phyloP scores from a whole-genome alignment of 2,329 filamentous ascomycete species.

The Exophiala aquamarina region DNA sequence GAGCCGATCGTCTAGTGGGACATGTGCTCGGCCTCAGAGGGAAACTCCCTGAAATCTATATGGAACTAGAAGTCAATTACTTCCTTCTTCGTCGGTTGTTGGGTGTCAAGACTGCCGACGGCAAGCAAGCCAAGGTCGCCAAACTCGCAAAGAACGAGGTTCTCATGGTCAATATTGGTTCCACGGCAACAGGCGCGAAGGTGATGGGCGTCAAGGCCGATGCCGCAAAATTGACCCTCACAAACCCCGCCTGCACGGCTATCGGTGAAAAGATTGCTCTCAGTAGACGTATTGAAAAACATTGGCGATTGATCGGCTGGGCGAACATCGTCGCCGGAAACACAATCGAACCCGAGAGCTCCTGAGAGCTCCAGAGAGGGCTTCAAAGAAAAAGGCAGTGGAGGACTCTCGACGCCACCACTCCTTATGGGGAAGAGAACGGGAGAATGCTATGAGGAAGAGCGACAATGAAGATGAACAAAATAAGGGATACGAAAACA shows the following conservation, averaged over 20 bases:
- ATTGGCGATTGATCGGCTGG: constrained; percentile 95
- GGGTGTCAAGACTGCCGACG: constrained; percentile 95
- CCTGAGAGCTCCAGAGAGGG: constrained; percentile 13
- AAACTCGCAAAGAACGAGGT: constrained; percentile 98
- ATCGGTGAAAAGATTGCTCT: constrained; percentile 98
- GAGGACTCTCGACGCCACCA: background rate
- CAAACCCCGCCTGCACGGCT: constrained; percentile 92
- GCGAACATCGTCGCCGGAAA: constrained; percentile 68
- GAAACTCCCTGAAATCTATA: constrained; percentile 93
- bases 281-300: constrained; percentile 96
- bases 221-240: constrained; percentile 90
- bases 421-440: too few species aligned
- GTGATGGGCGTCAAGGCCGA: constrained; percentile 96
- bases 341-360: constrained; percentile 43
- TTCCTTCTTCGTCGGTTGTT: constrained; percentile 92
- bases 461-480: too few species aligned
- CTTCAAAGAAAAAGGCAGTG: background rate
- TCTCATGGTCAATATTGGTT: constrained; percentile 99
- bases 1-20: constrained; percentile 97
- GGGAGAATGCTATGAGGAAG: too few species aligned
- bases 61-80: constrained; percentile 98
- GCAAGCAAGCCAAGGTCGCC: constrained; percentile 98
- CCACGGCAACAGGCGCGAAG: constrained; percentile 95
- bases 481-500: too few species aligned
- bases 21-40: constrained; percentile 96